These are phyloP conservation scores for Dothideomycetes sp. DNA, from an alignment of 2,329 filamentous ascomycete genomes.

Conservation along the genomic window DNA sequence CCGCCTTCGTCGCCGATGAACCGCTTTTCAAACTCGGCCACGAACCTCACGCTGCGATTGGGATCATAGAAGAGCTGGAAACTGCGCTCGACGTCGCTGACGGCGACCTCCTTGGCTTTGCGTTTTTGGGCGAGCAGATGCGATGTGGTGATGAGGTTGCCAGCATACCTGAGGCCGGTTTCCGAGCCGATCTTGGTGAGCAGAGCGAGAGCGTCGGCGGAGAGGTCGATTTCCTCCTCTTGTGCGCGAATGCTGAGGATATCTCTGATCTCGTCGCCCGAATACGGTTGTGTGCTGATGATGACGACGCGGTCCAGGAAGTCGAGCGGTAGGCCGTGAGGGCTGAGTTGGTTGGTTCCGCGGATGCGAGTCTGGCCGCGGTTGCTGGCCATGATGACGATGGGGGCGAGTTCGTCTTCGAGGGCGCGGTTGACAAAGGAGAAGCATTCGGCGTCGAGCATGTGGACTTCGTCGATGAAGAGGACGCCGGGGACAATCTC, in stretches of 20 bases:
- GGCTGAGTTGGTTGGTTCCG: constrained; percentile 78
- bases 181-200: constrained; percentile 94
- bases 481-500: constrained; percentile 94
- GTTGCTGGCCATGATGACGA: constrained; percentile 99
- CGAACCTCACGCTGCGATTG: constrained; percentile 76
- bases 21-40: constrained; percentile 79
- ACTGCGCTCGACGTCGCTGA: constrained; percentile 86
- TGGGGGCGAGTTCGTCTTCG: constrained; percentile 86
- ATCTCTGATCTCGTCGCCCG: constrained; percentile 73
- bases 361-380: constrained; percentile 83
- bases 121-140: constrained; percentile 81
- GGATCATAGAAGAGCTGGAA: constrained; percentile 93
- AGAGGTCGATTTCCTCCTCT: constrained; percentile 91
- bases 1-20: constrained; percentile 79
- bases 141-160: constrained; percentile 92
- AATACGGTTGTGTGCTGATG: constrained; percentile 83
- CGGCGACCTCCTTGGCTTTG: constrained; percentile 67
- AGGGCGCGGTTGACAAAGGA: constrained; percentile 96
- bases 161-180: constrained; percentile 86
- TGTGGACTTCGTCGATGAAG: constrained; percentile 98
- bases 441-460: constrained; percentile 99
- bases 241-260: constrained; percentile 87
- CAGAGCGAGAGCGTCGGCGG: constrained; percentile 78
- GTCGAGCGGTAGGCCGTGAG: constrained; percentile 88
- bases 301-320: constrained; percentile 95